Base-by-base conservation (phyloP, 768 basidiomycete genomes). In the Crucibulum laeve region DNA sequence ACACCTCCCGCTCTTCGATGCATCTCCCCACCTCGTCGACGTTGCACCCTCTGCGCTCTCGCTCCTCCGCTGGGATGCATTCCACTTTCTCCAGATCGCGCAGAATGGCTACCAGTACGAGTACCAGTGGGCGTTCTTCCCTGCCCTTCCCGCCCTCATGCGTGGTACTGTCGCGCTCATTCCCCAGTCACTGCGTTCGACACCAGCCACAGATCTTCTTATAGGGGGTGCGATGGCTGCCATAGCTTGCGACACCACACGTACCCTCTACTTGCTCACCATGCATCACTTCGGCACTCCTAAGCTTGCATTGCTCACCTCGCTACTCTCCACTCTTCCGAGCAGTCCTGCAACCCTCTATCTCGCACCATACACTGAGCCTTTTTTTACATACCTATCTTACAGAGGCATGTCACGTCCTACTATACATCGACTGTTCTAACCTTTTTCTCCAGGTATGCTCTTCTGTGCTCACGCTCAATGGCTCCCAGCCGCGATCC, bases 41-140 rank as follows among this genome's bases (percentile, higher is more conserved):
- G 38, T 18, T 6, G 11, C 35, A 7, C 35, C 42, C 10, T 25
- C 24, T 33, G 23, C 40, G 24, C 46, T 44, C 26, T 58, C 62
- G 5, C 57, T 81, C 2, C 67, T 92, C 7, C 79, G 92, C 52
- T 99, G 95, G 96, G 95, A 98, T 57, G 71, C 72, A 2, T 75
- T 97, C 51, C 85, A 96, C 62, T 97, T 92, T 60, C 52, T 69
- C 4, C 73, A 76, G 53, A 78, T 91, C 42, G 88, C 91, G 0
- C 54, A 69, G 21, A 46, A 74, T 8, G 76, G 70, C 37, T 77
- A 77, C 51, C 52, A 63, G 22, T 81, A 79, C 57, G 95, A 98
- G 57, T 77, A 95, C 53, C 73, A 89, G 50, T 88, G 87, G 76
- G 95, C 95, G 0, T 98, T 91, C 61, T 76, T 91, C 48, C 87